Evolutionary conservation across 129 eudicot genomes (phyloP).

Genomic region (Flaveria sonorensis): DNA sequence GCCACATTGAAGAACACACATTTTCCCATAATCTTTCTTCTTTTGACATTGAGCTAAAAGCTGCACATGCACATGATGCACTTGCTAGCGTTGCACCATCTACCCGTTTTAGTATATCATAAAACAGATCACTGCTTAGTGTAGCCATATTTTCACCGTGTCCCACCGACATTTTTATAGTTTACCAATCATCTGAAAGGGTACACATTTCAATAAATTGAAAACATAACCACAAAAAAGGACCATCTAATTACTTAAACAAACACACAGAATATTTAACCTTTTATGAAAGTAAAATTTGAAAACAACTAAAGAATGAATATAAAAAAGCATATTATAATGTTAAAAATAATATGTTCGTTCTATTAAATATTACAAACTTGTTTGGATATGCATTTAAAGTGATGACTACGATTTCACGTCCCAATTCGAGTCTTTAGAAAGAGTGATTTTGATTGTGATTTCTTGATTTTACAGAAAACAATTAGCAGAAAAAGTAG

Average conservation of each 20-base stretch:
- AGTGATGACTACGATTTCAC: background rate
- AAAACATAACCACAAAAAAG: background rate
- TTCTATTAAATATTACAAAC: background rate
- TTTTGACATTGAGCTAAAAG: conserved; percentile 71
- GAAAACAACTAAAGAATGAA: background rate
- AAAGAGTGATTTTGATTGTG: background rate
- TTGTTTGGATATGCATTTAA: background rate
- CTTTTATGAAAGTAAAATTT: background rate
- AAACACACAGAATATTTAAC: background rate
- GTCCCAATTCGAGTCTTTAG: background rate
- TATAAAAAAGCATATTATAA: background rate
- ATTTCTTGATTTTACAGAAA: background rate
- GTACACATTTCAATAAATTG: background rate
- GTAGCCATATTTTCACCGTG: conserved; percentile 58
- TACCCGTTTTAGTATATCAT: conserved; percentile 82
- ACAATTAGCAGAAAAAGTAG: background rate
- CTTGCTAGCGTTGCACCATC: conserved; percentile 92
- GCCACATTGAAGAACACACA: conserved; percentile 83
- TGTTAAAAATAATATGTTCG: background rate
- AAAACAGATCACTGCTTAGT: conserved; percentile 72
- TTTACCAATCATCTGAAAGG: conserved; percentile 49
- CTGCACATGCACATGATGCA: conserved; percentile 88
- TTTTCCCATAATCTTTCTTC: conserved; percentile 94
- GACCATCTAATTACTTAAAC: background rate
- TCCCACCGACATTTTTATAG: conserved; percentile 47